phyloP scores from a whole-genome alignment of 345 rosid genomes.

The Microthlaspi erraticum region DNA sequence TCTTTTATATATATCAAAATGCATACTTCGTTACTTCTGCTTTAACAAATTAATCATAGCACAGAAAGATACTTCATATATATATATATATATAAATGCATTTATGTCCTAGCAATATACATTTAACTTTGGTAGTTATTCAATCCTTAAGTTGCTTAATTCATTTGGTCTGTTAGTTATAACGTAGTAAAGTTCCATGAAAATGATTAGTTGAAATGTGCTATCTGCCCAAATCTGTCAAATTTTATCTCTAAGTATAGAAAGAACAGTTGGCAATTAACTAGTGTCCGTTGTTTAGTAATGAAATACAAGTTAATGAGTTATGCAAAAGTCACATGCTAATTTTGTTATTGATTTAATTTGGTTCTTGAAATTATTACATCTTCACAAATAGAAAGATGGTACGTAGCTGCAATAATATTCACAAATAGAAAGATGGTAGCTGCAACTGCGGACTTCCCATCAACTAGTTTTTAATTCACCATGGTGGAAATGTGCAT shows the following conservation, averaged over 20 bases:
- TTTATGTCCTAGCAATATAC: too few relatives aligned
- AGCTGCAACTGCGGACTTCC: slow-evolving; percentile 24
- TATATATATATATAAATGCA: too few relatives aligned
- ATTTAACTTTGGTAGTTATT: too few relatives aligned
- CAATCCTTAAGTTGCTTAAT: too few relatives aligned
- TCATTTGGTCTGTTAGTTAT: too few relatives aligned
- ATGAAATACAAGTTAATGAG: slow-evolving; percentile 15
- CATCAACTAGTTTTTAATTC: background rate
- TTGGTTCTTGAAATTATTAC: background rate
- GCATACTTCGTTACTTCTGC: too few relatives aligned
- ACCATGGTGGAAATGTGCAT: background rate
- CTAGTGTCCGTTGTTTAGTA: background rate
- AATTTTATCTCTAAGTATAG: background rate
- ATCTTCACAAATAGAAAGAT: slow-evolving; percentile 2
- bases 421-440: background rate
- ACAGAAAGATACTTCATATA: too few relatives aligned
- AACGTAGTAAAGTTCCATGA: too few relatives aligned
- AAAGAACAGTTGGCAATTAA: background rate
- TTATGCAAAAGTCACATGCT: slow-evolving; percentile 27
- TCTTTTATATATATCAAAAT: too few relatives aligned
- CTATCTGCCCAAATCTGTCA: background rate
- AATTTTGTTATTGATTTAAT: slow-evolving; percentile 1
- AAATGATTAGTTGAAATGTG: background rate
- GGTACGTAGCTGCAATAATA: slow-evolving; percentile 34
- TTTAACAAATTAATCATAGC: too few relatives aligned